Evolutionary conservation across 2,329 filamentous ascomycete species (phyloP).

Genomic region (Rachicladosporium sp.): DNA sequence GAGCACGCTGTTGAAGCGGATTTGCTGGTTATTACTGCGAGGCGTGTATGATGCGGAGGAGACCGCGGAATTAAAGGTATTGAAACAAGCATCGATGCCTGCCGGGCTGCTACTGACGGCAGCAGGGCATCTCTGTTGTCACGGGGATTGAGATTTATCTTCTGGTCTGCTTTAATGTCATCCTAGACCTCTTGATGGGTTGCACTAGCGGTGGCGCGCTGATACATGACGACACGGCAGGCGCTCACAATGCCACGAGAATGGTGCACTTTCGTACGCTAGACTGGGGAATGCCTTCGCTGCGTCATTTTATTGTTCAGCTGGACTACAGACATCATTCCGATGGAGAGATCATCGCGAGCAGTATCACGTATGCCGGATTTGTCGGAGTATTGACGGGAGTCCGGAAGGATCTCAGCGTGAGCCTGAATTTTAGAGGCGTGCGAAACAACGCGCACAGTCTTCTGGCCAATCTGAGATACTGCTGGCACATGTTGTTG

Average conservation of each 20-base stretch:
- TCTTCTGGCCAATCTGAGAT: conserved; percentile 24
- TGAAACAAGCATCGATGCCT: no score
- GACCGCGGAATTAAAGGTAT: conserved; percentile 43
- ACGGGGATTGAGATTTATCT: conserved; percentile 46
- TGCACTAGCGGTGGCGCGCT: conserved; percentile 47
- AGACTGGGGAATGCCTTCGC: conserved; percentile 34
- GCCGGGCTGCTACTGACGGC: no score
- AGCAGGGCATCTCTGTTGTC: conserved; percentile 35
- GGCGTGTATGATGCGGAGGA: conserved; percentile 44
- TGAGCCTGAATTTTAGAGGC: conserved; percentile 41
- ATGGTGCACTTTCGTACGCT: conserved; percentile 46
- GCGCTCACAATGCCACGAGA: conserved; percentile 10
- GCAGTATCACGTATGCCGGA: conserved; percentile 39
- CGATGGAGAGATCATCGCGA: conserved; percentile 30
- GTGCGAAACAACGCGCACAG: conserved; percentile 32
- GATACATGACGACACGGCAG: background rate
- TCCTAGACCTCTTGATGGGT: conserved; percentile 52
- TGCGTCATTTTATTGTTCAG: conserved; percentile 30
- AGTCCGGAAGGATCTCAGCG: conserved; percentile 34
- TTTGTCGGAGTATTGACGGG: conserved; percentile 41
- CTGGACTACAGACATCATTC: conserved; percentile 27
- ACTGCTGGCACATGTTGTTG: conserved; percentile 38
- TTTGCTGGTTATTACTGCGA: conserved; percentile 38
- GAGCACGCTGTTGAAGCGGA: conserved; percentile 8
- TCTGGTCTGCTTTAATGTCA: conserved; percentile 49